A percentile compares a stretch with the other conserved stretches of the same genome.
phyloP scores from a whole-genome alignment of 2,329 filamentous ascomycete genomes.

The Fusarium hostae region DNA sequence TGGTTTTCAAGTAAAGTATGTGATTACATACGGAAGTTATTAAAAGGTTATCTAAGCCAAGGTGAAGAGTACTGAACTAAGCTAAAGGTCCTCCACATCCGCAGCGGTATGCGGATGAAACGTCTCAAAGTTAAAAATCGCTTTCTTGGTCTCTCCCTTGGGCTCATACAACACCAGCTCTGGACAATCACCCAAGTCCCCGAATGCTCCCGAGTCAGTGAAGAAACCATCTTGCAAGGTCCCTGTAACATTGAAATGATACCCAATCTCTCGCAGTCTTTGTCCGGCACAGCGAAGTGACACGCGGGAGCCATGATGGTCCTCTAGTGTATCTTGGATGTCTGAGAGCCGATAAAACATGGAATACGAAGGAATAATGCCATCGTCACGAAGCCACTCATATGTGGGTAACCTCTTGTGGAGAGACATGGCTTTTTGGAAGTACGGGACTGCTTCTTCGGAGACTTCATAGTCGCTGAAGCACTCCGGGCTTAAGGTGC shows the following conservation, averaged over 20 bases:
- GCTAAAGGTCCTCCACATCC: constrained; percentile 23
- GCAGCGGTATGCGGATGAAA: constrained; percentile 23
- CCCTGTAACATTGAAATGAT: constrained; percentile 24
- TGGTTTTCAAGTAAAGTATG: not conserved
- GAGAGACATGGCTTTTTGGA: constrained; percentile 12
- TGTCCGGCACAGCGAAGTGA: constrained; percentile 8
- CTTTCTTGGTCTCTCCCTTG: constrained; percentile 22
- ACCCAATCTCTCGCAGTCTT: constrained; percentile 8
- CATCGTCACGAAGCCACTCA: constrained; percentile 17
- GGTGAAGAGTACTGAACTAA: not conserved
- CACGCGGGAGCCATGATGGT: constrained; percentile 15
- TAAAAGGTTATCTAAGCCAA: constrained; percentile 1
- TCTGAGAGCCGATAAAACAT: constrained; percentile 16
- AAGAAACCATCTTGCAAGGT: constrained; percentile 13
- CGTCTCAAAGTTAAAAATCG: constrained; percentile 24
- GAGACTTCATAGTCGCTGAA: constrained; percentile 10
- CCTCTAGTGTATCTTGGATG: constrained; percentile 8
- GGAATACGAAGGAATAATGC: constrained; percentile 17
- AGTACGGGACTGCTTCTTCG: constrained; percentile 20
- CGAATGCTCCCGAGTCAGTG: not conserved
- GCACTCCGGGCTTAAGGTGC: constrained; percentile 11
- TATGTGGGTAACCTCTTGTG: constrained; percentile 18
- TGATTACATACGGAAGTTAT: not conserved
- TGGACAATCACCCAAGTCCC: not conserved
- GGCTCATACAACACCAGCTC: constrained; percentile 19